Conservation (phyloP, 805 yeast genomes). For the Candida mattraensis region DNA sequence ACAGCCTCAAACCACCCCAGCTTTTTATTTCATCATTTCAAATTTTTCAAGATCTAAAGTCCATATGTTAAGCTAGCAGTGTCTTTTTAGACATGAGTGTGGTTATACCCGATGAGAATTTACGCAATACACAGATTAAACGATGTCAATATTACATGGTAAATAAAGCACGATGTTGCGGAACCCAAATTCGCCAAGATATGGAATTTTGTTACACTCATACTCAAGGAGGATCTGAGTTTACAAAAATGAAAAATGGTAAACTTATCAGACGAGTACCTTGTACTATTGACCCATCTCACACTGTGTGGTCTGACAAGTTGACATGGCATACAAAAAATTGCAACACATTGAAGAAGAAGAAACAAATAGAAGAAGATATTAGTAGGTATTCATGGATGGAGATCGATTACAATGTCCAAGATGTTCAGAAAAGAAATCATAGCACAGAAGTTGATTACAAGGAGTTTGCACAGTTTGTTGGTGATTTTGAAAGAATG, state of each 20-base stretch:
- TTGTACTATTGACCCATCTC: slow-evolving; percentile 78
- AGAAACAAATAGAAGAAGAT: slow-evolving; percentile 37
- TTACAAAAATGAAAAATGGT: slow-evolving; percentile 25
- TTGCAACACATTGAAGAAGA: slow-evolving; percentile 49
- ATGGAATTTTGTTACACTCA: slow-evolving; percentile 66
- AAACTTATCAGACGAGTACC: slow-evolving; percentile 48
- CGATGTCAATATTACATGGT: slow-evolving; percentile 50
- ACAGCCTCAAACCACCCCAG: no score
- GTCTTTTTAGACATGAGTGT: no score
- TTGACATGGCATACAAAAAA: slow-evolving; percentile 55
- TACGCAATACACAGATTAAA: no score
- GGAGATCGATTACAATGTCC: slow-evolving; percentile 45
- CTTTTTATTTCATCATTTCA: no score
- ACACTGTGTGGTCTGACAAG: slow-evolving; percentile 65
- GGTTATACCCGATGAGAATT: no score
- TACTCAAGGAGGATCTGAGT: slow-evolving; percentile 22
- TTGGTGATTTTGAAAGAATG: slow-evolving; percentile 13
- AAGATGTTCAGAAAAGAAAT: slow-evolving; percentile 11
- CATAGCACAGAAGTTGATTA: slow-evolving; percentile 13
- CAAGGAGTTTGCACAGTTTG: slow-evolving; percentile 24
- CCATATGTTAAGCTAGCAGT: no score
- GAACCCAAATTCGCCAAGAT: slow-evolving; percentile 54
- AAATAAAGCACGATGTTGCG: slow-evolving; percentile 57
- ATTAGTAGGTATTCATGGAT: slow-evolving; percentile 43
- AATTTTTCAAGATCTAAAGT: slow-evolving; percentile 5